Percentiles rank a stretch among this genome's conserved stretches.
Evolutionary conservation across 2,329 filamentous ascomycete genomes (phyloP).

Genomic region (Huntiella moniliformis): DNA sequence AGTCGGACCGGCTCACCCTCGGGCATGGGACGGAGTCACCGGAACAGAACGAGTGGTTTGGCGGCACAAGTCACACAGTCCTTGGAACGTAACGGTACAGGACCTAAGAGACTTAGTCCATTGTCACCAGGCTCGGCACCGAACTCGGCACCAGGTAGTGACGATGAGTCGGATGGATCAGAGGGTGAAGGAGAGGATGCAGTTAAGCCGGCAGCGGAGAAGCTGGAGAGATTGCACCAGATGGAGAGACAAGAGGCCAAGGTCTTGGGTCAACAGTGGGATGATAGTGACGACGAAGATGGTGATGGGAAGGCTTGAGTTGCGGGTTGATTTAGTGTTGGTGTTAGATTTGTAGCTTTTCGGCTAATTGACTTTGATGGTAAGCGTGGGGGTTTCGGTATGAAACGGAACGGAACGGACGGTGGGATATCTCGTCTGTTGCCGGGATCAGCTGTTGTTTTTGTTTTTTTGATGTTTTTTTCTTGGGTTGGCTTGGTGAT

Average conservation of each 20-base stretch:
- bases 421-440: neutral
- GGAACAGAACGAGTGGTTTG: neutral
- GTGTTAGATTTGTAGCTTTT: neutral
- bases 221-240: slow-evolving; percentile 30
- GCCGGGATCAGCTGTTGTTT: neutral
- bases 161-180: slow-evolving; percentile 20
- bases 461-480: neutral
- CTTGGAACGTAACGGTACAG: neutral
- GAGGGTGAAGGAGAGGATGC: slow-evolving; percentile 28
- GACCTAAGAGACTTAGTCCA: neutral
- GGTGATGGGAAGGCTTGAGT: neutral
- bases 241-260: slow-evolving; percentile 42
- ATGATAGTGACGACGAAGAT: slow-evolving; percentile 23
- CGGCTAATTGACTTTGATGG: neutral
- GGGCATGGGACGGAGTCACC: slow-evolving; percentile 1
- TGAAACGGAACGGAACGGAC: neutral
- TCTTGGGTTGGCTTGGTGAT: neutral
- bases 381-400: neutral
- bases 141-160: slow-evolving; percentile 19
- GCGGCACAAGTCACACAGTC: neutral
- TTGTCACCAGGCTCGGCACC: slow-evolving; percentile 1
- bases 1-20: slow-evolving; percentile 8
- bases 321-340: neutral
- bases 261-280: slow-evolving; percentile 25
- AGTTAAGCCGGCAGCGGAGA: slow-evolving; percentile 27